Conservation (phyloP, 176 grass and related monocot species). For the Tuctoria greenei region DNA sequence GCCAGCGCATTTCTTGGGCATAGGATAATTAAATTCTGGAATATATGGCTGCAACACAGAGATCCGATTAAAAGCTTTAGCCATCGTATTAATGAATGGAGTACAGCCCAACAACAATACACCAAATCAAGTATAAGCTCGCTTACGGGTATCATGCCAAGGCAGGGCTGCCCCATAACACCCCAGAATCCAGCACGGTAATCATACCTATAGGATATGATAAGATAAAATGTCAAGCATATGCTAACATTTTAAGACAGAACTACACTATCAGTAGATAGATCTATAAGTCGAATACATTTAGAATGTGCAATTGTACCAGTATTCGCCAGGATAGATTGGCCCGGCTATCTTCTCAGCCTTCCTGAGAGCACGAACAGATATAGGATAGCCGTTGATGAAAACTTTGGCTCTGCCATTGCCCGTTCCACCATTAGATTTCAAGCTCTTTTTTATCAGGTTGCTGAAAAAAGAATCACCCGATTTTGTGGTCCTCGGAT, state of each 20-base stretch:
- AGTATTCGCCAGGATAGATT: constrained; percentile 85
- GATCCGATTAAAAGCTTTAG: constrained; percentile 19
- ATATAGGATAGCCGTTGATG: constrained; percentile 75
- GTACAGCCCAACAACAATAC: background rate
- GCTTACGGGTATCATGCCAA: constrained; percentile 96
- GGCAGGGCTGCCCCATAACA: constrained; percentile 76
- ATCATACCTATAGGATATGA: constrained; percentile 61
- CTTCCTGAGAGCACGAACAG: constrained; percentile 74
- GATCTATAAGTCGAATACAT: background rate
- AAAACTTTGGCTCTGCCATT: constrained; percentile 67
- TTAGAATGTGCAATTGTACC: constrained; percentile 42
- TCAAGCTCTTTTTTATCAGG: constrained; percentile 94
- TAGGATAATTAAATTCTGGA: constrained; percentile 84
- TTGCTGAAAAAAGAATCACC: constrained; percentile 83
- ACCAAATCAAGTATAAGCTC: background rate
- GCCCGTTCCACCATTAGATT: constrained; percentile 43
- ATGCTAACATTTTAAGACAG: background rate
- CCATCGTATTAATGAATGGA: background rate
- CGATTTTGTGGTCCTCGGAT: constrained; percentile 40
- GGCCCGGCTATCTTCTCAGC: constrained; percentile 86
- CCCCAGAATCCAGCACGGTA: constrained; percentile 96
- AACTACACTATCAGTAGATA: background rate
- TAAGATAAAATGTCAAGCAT: constrained; percentile 14
- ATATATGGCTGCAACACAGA: constrained; percentile 67
- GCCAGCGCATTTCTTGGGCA: constrained; percentile 78